Base-by-base conservation (phyloP, 1,139 yeast genomes). In the Blastobotrys buckinghamii region DNA sequence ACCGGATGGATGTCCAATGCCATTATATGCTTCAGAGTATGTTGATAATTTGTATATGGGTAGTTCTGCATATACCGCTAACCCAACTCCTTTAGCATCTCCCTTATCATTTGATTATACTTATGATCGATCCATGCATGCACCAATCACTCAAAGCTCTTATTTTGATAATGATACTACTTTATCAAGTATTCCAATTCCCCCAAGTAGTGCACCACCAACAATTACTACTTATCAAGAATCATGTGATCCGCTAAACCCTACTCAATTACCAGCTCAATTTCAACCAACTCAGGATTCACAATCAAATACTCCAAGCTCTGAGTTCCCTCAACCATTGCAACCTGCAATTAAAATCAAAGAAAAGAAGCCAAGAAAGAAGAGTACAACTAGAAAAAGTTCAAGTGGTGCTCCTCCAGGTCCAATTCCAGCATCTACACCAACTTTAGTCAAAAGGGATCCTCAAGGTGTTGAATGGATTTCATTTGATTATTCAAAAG, bases 401-500 rank as follows among this genome's bases (percentile, higher is more conserved):
- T 41, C 51, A 19, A 35, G 39, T 22, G 45, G 45, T 17, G 45
- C 51, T n/a, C 51, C 47, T n/a, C 59, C 60, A 19, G 59, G 59
- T 22, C 60, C 60, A 3, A 54, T 55, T 39, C 58, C 59, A 13
- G 58, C 59, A 19, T 47, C 55, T 17, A 50, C 60, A 29, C 63
- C 64, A 12, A 53, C 65, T 13, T 49, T 58, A 27, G 59, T 61
- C 17, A 51, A 55, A 27, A 53, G 57, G 22, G 71, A 68, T 53
- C 59, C 54, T 39, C 49, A 55, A 24, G 72, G 72, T 8, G 59
- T 65, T 16, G 63, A 64, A 42, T 66, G 69, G 70, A 63, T 69
- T 40, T 53, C 63, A 32, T 69, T 69, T 53, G 63, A 57, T 45
- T 69, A 69, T 55, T 60, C 69, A 24, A 59, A 61, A 42, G 60